These are phyloP conservation scores for Jatropha curcas DNA, from an alignment of 345 rosid genomes.

Conservation along the genomic window DNA sequence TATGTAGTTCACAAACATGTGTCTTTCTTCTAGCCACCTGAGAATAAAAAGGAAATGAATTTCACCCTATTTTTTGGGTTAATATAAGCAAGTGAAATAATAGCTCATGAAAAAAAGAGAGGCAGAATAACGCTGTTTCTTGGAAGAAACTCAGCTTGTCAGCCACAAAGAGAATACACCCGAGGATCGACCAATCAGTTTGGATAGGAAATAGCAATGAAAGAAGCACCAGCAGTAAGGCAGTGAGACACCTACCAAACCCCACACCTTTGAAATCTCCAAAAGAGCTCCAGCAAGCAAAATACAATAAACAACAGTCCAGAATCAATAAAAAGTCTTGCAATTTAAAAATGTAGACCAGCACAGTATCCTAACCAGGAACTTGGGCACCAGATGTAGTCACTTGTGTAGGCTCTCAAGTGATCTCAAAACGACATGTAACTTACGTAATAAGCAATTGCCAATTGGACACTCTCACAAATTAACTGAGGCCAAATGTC, in stretches of 20 bases:
- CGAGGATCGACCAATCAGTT: slow-evolving; percentile 80
- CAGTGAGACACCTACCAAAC: slow-evolving; percentile 75
- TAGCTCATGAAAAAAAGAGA: slow-evolving; percentile 75
- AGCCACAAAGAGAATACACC: slow-evolving; percentile 77
- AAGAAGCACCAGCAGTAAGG: slow-evolving; percentile 98
- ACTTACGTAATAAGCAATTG: background rate
- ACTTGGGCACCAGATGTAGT: slow-evolving; percentile 84
- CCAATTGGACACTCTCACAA: too few species aligned
- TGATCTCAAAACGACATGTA: slow-evolving; percentile 46
- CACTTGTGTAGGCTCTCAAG: slow-evolving; percentile 80
- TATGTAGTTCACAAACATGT: slow-evolving; percentile 75
- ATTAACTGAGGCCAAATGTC: too few species aligned
- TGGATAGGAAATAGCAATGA: slow-evolving; percentile 87
- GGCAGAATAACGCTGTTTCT: too few species aligned
- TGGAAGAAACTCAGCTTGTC: too few species aligned
- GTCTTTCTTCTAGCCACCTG: slow-evolving; percentile 83
- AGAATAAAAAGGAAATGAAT: slow-evolving; percentile 18
- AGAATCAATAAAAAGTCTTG: slow-evolving; percentile 98
- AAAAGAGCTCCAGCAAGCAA: slow-evolving; percentile 93
- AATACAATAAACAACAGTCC: slow-evolving; percentile 90
- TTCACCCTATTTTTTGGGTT: slow-evolving; percentile 6
- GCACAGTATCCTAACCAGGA: slow-evolving; percentile 72
- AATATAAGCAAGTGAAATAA: background rate
- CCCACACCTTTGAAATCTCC: slow-evolving; percentile 87
- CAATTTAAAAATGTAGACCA: slow-evolving; percentile 84